A percentile compares a stretch with the other conserved stretches of the same genome.
Conservation (phyloP, 2,329 filamentous ascomycete species). For the Malbranchea zuffiana region DNA sequence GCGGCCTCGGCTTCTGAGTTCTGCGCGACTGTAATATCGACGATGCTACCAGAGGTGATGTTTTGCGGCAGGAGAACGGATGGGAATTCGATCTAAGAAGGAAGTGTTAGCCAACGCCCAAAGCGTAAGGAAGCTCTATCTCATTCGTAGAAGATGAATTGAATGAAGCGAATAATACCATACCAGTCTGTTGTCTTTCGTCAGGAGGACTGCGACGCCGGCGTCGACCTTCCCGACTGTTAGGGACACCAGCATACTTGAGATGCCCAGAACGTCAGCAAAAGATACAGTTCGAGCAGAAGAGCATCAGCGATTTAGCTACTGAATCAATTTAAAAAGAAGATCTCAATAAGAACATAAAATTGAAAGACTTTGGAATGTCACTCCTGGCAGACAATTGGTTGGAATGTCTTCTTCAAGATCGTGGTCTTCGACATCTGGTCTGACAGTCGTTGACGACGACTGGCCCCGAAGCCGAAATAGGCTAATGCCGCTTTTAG, state of each 20-base stretch:
- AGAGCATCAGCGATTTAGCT: too few species aligned
- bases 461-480: too few species aligned
- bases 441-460: too few species aligned
- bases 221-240: conserved; percentile 99
- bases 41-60: conserved; percentile 91
- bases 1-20: conserved; percentile 69
- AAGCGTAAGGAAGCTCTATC: conserved; percentile 1
- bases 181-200: conserved; percentile 92
- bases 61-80: conserved; percentile 92
- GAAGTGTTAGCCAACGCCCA: conserved; percentile 1
- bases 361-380: too few species aligned
- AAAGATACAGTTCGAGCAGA: too few species aligned
- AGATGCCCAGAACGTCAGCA: background rate
- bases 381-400: too few species aligned
- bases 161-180: conserved; percentile 24
- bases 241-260: conserved; percentile 82
- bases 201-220: conserved; percentile 91
- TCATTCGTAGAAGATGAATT: background rate
- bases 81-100: conserved; percentile 85
- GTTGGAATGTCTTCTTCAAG: too few species aligned
- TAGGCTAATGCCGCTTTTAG: too few species aligned
- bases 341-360: too few species aligned
- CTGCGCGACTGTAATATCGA: conserved; percentile 89
- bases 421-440: too few species aligned
- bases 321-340: too few species aligned